Base-by-base conservation (phyloP, 2,329 filamentous ascomycete species). In the Penicillium capsulatum region DNA sequence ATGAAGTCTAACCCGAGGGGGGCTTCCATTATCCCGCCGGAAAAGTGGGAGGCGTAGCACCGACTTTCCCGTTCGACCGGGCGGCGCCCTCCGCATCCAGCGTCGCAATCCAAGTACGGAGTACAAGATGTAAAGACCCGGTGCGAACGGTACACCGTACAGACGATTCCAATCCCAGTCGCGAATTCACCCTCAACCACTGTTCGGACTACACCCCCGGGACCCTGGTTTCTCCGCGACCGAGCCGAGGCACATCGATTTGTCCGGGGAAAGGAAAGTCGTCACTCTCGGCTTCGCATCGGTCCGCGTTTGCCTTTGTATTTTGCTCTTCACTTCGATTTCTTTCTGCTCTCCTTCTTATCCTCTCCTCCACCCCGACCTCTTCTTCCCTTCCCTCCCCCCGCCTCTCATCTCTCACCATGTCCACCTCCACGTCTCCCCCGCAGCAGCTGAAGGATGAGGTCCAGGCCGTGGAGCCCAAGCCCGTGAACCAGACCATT, bases 401-500 rank as follows among this genome's bases (percentile, higher is more conserved):
- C 30, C 13, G 24, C 33, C 27, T 35, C 27, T 34, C 38, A 17
- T 30, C 20, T 27, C 38, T 29, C 45, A 58, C 47, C 31, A 63
- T 63, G 58, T 58, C 63, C 7, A 38, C 57, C 31, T 55, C 60
- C 40, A 44, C 53, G n/a, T 45, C 60, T 14, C 44, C 57, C 37
- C 40, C 58, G n/a, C 51, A 62, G 30, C 38, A 52, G 34, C 44
- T 65, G 36, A 49, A 53, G 31, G 58, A 64, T 39, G 51, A 58
- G 35, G 29, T 62, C 34, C 53, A 61, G 42, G 47, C 32, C 31
- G 33, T 50, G 3, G 60, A 59, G 36, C 14, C 48, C 29, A 62
- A 63, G 51, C 36, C 60, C 3, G 53, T 64, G 36, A 64, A 64
- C 38, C 61, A 66, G 51, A 76, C 77, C 2, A 59, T 83, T 32